Conservation (phyloP, 2,329 filamentous ascomycete species). For the Eutypella sp. region DNA sequence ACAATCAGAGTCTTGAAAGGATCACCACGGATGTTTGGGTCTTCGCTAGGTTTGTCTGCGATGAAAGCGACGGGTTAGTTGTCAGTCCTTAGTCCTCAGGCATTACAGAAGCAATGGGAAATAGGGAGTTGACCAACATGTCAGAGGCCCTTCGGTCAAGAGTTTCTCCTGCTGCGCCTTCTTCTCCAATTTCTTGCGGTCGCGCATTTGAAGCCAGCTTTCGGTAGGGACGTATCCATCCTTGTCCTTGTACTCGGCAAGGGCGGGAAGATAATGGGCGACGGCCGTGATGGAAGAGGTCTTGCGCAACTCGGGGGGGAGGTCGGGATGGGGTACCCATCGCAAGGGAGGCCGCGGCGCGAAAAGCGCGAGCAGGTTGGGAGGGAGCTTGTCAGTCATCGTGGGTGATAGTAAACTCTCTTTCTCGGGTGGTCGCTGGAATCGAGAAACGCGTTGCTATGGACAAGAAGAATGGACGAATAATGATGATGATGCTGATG, state of each 20-base stretch:
- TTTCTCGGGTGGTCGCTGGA: not conserved
- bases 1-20: constrained; percentile 95
- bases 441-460: no score
- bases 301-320: constrained; percentile 75
- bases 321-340: constrained; percentile 79
- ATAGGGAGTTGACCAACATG: constrained; percentile 45
- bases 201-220: constrained; percentile 85
- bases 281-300: constrained; percentile 70
- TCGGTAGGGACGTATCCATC: constrained; percentile 78
- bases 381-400: constrained; percentile 97
- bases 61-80: constrained; percentile 8
- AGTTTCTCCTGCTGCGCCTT: constrained; percentile 60
- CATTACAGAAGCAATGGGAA: not conserved
- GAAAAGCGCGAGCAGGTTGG: constrained; percentile 89
- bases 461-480: no score
- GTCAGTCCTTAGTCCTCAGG: constrained; percentile 9
- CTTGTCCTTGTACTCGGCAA: constrained; percentile 73
- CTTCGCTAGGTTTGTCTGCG: constrained; percentile 74
- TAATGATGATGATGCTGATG: no score
- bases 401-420: constrained; percentile 37
- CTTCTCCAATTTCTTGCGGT: constrained; percentile 79
- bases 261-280: constrained; percentile 66
- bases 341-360: constrained; percentile 87
- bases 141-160: constrained; percentile 57
- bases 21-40: constrained; percentile 86